Conservation (phyloP, 768 basidiomycete genomes). For the Royoungia palumana region DNA sequence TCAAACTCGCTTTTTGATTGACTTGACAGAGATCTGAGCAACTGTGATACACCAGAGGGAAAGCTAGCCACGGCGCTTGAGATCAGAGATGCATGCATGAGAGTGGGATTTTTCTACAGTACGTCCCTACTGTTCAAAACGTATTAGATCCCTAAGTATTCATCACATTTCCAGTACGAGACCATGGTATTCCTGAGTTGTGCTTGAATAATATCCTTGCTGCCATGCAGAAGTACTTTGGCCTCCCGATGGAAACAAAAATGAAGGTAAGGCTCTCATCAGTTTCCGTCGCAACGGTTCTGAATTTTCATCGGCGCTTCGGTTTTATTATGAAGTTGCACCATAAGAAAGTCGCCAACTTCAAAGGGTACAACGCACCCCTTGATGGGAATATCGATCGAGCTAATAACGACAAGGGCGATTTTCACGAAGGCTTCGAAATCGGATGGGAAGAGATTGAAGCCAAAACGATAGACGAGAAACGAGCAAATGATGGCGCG, state of each 20-base stretch:
- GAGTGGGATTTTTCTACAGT: conserved; percentile 87
- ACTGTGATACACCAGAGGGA: conserved; percentile 22
- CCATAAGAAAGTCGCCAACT: conserved; percentile 62
- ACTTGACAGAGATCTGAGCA: conserved; percentile 18
- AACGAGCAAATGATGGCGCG: conserved; percentile 42
- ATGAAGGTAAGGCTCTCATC: conserved; percentile 46
- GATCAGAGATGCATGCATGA: conserved; percentile 73
- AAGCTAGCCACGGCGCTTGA: conserved; percentile 48
- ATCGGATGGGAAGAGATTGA: conserved; percentile 66
- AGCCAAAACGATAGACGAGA: conserved; percentile 22
- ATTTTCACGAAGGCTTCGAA: conserved; percentile 89
- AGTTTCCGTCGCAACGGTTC: too few species aligned
- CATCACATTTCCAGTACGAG: conserved; percentile 48
- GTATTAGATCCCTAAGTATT: not conserved
- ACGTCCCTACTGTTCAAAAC: conserved; percentile 3
- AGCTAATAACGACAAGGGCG: conserved; percentile 60
- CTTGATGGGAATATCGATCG: conserved; percentile 75
- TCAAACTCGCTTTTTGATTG: too few species aligned
- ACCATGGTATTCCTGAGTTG: conserved; percentile 66
- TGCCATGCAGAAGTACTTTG: conserved; percentile 62
- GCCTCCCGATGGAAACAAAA: conserved; percentile 58
- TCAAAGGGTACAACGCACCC: conserved; percentile 73
- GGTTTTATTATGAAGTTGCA: conserved; percentile 54
- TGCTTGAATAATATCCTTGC: conserved; percentile 45
- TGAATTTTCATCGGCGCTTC: too few species aligned